phyloP scores from a whole-genome alignment of 768 basidiomycete species.

The Nevesoporus exiguus region DNA sequence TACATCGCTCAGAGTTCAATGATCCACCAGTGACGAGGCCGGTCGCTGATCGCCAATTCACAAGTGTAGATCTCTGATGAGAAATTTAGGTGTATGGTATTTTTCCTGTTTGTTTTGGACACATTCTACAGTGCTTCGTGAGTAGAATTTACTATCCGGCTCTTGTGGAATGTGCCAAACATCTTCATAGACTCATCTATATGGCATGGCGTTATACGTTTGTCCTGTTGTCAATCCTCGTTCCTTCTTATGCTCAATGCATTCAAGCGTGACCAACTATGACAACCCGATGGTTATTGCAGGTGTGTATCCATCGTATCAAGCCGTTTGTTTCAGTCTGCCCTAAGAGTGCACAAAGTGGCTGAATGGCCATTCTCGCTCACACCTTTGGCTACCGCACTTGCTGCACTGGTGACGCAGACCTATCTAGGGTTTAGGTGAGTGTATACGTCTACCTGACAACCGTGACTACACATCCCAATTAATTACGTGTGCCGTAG shows the following conservation, averaged over 20 bases:
- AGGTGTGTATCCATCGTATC: background rate
- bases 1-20: constrained; percentile 10
- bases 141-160: background rate
- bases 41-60: background rate
- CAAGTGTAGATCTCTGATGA: background rate
- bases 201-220: constrained; percentile 20
- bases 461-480: too few species aligned
- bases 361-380: constrained; percentile 49
- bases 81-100: constrained; percentile 11
- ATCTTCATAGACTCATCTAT: constrained; percentile 12
- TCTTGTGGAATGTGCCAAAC: too few species aligned
- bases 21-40: constrained; percentile 12
- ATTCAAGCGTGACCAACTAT: constrained; percentile 6
- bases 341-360: constrained; percentile 23
- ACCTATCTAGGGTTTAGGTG: constrained; percentile 46
- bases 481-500: too few species aligned
- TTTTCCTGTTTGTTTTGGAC: constrained; percentile 17
- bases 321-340: background rate
- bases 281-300: constrained; percentile 10
- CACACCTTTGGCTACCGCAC: constrained; percentile 43
- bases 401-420: constrained; percentile 49
- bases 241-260: background rate
- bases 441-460: constrained; percentile 1
- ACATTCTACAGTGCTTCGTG: constrained; percentile 20
- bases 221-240: background rate